Base-by-base conservation (phyloP, 2,329 filamentous ascomycete species). In the Cercospora sojina region DNA sequence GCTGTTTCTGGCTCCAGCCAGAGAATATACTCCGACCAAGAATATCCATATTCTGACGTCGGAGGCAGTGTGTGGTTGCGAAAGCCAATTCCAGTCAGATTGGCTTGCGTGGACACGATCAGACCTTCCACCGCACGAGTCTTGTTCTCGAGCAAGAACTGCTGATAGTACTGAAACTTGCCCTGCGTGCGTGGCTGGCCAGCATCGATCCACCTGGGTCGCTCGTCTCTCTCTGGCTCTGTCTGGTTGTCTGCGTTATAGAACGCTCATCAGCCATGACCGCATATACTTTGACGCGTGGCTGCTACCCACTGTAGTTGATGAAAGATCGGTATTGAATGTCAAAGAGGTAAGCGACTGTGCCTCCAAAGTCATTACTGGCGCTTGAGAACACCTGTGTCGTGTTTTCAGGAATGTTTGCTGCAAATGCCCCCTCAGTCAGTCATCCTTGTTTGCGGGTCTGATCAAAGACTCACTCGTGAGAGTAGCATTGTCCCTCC, bases 11-110 rank as follows among this genome's bases (percentile, higher is more conserved):
- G 64, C 20, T 66, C 51, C 0, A 66, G 59, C 64, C 59, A 66
- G 6, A 63, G 51, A 25, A 66, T 62, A 1, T 49, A 3, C 18
- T 66, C 64, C 0, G 29, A 29, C 64, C 64, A 66, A 0, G 49
- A 57, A 13, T 62, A 66, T 1, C 59, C 64, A 20, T 62, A 58
- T n/a, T 41, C 35, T 5, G 59, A 65, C 3, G 64, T 18, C 16
- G 64, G 64, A 31, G 64, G 64, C 25, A 66, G 27, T 10, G 64
- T 66, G 59, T 66, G 64, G 10, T 66, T 66, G 5, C 64, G 58
- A 49, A 66, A 63, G 25, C 59, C 64, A 20, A 66, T 38, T 9
- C 64, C 64, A 23, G 59, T 53, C 23, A 8, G 51, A 3, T 25
- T 58, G 5, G 20, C 41, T 47, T 23, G 32, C 12, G 64, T 66